Percentiles rank a stretch among this genome's conserved stretches.
phyloP scores from a whole-genome alignment of 768 basidiomycete species.

The Leccinum fibrillosum region DNA sequence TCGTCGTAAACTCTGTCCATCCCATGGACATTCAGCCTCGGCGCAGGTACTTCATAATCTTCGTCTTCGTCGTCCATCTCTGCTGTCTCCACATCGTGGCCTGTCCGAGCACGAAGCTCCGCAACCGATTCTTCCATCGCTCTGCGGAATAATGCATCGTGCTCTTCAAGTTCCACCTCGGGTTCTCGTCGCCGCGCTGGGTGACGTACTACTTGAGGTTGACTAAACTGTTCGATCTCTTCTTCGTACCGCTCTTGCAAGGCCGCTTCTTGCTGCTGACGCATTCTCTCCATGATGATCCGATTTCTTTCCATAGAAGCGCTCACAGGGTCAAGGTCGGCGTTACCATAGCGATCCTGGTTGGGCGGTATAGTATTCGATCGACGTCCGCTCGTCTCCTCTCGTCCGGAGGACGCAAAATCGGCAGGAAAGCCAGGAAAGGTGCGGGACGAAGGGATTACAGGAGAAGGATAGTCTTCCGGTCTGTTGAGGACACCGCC shows the following conservation, averaged over 20 bases:
- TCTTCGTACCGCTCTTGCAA: slow-evolving; percentile 55
- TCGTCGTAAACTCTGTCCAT: slow-evolving; percentile 68
- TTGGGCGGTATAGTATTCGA: slow-evolving; percentile 24
- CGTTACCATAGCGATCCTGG: slow-evolving; percentile 29
- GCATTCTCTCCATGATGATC: slow-evolving; percentile 59
- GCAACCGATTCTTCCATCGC: slow-evolving; percentile 32
- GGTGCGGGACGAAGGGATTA: slow-evolving; percentile 27
- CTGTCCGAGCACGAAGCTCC: slow-evolving; percentile 14
- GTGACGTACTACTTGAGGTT: slow-evolving; percentile 3
- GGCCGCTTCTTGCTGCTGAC: slow-evolving; percentile 62
- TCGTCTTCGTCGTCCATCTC: slow-evolving; percentile 26
- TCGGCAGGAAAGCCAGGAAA: slow-evolving; percentile 23
- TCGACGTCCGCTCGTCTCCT: slow-evolving; percentile 8
- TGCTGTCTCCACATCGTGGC: slow-evolving; percentile 18
- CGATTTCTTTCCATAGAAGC: slow-evolving; percentile 68
- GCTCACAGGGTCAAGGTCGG: slow-evolving; percentile 50
- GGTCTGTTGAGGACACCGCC: slow-evolving; percentile 9
- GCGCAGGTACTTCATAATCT: slow-evolving; percentile 8
- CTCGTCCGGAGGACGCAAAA: slow-evolving; percentile 12
- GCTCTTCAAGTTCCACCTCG: slow-evolving; percentile 34
- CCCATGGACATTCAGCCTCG: slow-evolving; percentile 1
- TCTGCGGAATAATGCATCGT: slow-evolving; percentile 55
- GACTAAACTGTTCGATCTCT: slow-evolving; percentile 31
- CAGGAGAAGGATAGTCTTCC: slow-evolving; percentile 17
- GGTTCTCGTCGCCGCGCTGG: slow-evolving; percentile 1